phyloP scores from a whole-genome alignment of 2,329 filamentous ascomycete genomes.

The Apiospora malaysiana region DNA sequence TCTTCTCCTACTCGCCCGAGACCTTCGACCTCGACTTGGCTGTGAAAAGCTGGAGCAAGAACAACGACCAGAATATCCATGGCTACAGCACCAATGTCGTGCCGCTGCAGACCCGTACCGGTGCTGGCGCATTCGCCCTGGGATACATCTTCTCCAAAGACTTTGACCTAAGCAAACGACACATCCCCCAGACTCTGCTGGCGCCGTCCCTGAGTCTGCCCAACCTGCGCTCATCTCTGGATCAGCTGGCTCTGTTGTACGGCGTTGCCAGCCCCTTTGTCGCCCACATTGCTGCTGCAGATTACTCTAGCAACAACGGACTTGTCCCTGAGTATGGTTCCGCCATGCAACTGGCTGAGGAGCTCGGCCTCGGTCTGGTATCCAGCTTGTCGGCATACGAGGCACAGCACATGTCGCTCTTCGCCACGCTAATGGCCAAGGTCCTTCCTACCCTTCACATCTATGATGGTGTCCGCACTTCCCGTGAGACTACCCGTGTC shows the following conservation, averaged over 20 bases:
- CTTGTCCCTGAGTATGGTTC: slow-evolving; percentile 88
- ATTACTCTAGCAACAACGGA: slow-evolving; percentile 74
- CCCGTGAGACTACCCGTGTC: slow-evolving; percentile 80
- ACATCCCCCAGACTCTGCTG: slow-evolving; percentile 89
- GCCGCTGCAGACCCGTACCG: slow-evolving; percentile 83
- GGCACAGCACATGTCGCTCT: slow-evolving; percentile 92
- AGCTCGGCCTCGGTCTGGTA: slow-evolving; percentile 86
- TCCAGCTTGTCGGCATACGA: slow-evolving; percentile 88
- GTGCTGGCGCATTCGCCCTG: slow-evolving; percentile 88
- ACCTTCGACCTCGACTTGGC: slow-evolving; percentile 90
- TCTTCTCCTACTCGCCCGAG: slow-evolving; percentile 95
- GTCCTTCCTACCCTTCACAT: slow-evolving; percentile 84
- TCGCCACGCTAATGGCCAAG: slow-evolving; percentile 80
- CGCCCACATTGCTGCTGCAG: slow-evolving; percentile 88
- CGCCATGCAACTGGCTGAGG: slow-evolving; percentile 82
- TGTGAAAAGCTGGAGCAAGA: slow-evolving; percentile 75
- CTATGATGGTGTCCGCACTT: slow-evolving; percentile 85
- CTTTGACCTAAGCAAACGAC: slow-evolving; percentile 88
- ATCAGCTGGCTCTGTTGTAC: slow-evolving; percentile 91
- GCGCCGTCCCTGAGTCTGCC: slow-evolving; percentile 84
- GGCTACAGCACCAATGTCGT: slow-evolving; percentile 80
- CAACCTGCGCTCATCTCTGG: slow-evolving; percentile 81
- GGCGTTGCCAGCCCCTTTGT: slow-evolving; percentile 91
- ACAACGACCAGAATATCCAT: slow-evolving; percentile 78
- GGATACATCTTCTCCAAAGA: slow-evolving; percentile 98